Conservation (phyloP, 345 rosid genomes). For the Carallia pectinifolia region DNA sequence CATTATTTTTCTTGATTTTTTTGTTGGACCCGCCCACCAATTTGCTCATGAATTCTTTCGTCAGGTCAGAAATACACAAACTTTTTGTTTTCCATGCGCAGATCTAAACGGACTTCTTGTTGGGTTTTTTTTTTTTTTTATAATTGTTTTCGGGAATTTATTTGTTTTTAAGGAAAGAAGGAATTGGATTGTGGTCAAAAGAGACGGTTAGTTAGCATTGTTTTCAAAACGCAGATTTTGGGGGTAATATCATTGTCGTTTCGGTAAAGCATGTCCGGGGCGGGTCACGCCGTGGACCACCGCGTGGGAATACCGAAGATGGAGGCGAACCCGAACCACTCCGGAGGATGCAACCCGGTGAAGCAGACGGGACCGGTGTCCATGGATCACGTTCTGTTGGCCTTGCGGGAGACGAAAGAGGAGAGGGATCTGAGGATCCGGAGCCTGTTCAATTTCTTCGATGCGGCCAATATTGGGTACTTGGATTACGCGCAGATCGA, state of each 20-base stretch:
- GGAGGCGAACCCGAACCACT: slow-evolving; percentile 24
- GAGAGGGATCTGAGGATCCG: slow-evolving; percentile 74
- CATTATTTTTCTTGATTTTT: too few species aligned
- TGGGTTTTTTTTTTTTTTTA: too few species aligned
- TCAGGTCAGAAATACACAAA: too few species aligned
- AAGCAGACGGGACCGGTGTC: slow-evolving; percentile 51
- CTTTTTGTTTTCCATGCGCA: too few species aligned
- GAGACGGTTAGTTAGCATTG: background rate
- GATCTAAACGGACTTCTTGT: background rate
- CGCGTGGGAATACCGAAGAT: slow-evolving; percentile 22
- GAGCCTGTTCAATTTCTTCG: slow-evolving; percentile 69
- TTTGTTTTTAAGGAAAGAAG: background rate
- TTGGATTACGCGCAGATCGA: slow-evolving; percentile 84
- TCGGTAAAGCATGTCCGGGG: slow-evolving; percentile 21
- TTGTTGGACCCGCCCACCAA: too few species aligned
- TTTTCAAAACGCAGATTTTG: background rate
- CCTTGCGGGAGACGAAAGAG: slow-evolving; percentile 75
- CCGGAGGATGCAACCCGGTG: slow-evolving; percentile 38
- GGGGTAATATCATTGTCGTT: background rate
- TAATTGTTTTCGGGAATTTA: too few species aligned
- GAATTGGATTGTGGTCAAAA: background rate
- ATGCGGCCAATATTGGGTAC: slow-evolving; percentile 54
- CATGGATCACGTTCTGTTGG: slow-evolving; percentile 78
- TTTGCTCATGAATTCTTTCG: too few species aligned
- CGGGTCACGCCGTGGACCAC: slow-evolving; percentile 28